phyloP scores from a whole-genome alignment of 1,284 basidiomycete genomes.

The Ganoderma lingzhi region DNA sequence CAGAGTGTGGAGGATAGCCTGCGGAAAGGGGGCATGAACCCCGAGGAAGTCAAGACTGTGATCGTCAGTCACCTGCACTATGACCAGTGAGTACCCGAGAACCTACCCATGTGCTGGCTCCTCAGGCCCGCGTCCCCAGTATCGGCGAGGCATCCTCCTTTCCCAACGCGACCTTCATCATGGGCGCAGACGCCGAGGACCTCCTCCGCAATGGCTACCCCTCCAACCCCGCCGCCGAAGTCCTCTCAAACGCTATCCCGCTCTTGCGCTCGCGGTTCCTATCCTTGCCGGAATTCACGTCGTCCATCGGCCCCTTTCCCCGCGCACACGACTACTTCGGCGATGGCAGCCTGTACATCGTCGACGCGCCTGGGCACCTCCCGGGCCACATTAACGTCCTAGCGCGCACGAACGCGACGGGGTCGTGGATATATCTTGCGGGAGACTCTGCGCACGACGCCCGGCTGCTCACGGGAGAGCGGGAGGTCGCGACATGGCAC shows the following conservation, averaged over 20 bases:
- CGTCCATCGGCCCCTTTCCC: constrained; percentile 57
- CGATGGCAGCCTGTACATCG: constrained; percentile 63
- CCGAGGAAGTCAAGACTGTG: constrained; percentile 51
- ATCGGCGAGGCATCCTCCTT: constrained; percentile 55
- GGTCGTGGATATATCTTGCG: constrained; percentile 64
- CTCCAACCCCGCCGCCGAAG: constrained; percentile 44
- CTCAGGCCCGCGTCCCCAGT: constrained; percentile 12
- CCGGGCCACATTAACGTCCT: constrained; percentile 61
- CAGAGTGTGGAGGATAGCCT: constrained; percentile 59
- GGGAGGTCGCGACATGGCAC: constrained; percentile 45
- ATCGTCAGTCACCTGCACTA: constrained; percentile 59
- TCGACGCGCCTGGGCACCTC: constrained; percentile 63
- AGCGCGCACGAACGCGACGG: constrained; percentile 60
- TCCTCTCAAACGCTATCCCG: constrained; percentile 51
- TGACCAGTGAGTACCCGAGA: constrained; percentile 40
- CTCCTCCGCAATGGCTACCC: constrained; percentile 52
- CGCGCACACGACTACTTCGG: constrained; percentile 59
- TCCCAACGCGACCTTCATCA: constrained; percentile 53
- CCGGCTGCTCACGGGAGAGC: constrained; percentile 56
- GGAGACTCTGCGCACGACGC: constrained; percentile 64
- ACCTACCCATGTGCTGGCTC: background rate
- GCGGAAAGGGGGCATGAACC: constrained; percentile 52
- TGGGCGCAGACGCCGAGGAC: constrained; percentile 47
- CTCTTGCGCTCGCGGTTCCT: constrained; percentile 49
- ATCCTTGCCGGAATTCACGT: constrained; percentile 46